Conservation (phyloP, 768 basidiomycete species). For the Favolaschia claudopus region DNA sequence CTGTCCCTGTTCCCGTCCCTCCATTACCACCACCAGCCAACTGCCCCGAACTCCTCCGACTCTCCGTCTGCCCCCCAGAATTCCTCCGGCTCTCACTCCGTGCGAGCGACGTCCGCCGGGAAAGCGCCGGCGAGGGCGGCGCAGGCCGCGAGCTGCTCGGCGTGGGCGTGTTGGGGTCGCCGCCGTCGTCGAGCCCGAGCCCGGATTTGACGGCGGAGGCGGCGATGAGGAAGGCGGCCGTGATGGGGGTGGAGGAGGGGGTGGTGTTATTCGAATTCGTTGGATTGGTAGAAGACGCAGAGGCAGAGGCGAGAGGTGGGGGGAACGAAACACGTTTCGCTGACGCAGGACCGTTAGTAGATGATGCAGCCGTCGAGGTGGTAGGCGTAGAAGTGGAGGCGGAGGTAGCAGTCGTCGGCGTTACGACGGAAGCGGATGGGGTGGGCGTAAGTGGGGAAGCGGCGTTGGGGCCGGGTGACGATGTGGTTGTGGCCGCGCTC, state of each 20-base stretch:
- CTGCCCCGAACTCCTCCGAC: no score
- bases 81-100: background rate
- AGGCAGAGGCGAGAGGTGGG: background rate
- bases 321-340: slow-evolving; percentile 24
- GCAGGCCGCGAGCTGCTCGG: slow-evolving; percentile 64
- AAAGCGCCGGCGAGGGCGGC: slow-evolving; percentile 64
- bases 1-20: background rate
- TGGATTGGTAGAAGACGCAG: background rate
- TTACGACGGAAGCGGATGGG: background rate
- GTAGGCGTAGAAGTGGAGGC: background rate
- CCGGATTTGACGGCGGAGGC: slow-evolving; percentile 13
- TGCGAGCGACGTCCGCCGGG: slow-evolving; percentile 51
- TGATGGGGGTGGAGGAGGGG: slow-evolving; percentile 7
- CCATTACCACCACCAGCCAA: background rate
- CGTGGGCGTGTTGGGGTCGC: slow-evolving; percentile 41
- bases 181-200: slow-evolving; percentile 36
- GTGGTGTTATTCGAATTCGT: slow-evolving; percentile 4
- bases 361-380: background rate
- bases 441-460: background rate
- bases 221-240: slow-evolving; percentile 2
- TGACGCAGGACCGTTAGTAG: background rate
- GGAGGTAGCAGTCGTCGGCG: background rate
- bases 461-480: background rate
- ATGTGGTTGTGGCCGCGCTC: background rate
- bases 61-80: no score